phyloP scores from a whole-genome alignment of 306 rosid genomes.

The Acmispon strigosus region DNA sequence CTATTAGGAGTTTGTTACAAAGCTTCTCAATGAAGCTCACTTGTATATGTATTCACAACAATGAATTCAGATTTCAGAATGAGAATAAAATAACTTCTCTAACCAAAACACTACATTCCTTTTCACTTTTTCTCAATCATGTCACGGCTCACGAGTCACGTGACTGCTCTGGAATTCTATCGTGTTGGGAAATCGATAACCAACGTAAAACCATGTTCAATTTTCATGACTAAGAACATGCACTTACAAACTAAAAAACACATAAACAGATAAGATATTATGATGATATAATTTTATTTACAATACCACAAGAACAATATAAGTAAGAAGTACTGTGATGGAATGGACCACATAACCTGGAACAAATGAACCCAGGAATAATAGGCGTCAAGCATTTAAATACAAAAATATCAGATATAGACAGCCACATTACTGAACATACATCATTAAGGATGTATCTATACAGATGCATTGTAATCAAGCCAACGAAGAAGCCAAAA shows the following conservation, averaged over 20 bases:
- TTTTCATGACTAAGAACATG: constrained; percentile 1
- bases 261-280: neutral
- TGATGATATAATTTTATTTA: neutral
- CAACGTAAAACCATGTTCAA: neutral
- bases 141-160: too few species aligned
- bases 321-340: neutral
- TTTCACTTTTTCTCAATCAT: too few species aligned
- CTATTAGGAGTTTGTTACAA: too few species aligned
- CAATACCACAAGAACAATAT: constrained; percentile 6
- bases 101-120: too few species aligned
- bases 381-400: neutral
- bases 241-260: neutral
- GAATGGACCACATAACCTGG: constrained; percentile 4
- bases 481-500: too few species aligned
- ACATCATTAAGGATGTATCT: constrained; percentile 11
- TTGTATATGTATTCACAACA: too few species aligned
- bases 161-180: too few species aligned
- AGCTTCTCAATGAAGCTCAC: too few species aligned
- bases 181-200: neutral
- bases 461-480: constrained; percentile 1
- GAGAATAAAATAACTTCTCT: too few species aligned
- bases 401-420: neutral
- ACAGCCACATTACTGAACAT: neutral
- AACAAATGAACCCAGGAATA: constrained; percentile 12
- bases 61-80: too few species aligned